phyloP scores from a whole-genome alignment of 345 rosid species.

The Cochlearia excelsa region DNA sequence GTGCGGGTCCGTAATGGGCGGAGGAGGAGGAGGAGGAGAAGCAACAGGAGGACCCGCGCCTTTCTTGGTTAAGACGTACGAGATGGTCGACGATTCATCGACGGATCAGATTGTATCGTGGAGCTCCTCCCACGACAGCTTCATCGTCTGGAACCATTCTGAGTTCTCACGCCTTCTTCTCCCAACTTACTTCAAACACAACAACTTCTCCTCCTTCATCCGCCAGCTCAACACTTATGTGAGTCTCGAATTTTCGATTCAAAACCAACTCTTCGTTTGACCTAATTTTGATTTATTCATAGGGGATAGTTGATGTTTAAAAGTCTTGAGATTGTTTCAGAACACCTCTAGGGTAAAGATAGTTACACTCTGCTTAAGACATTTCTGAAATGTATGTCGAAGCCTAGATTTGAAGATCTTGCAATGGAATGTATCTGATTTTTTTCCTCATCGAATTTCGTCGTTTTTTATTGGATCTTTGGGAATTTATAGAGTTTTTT shows the following conservation, averaged over 20 bases:
- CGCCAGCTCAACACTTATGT: conserved; percentile 79
- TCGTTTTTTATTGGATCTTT: no score
- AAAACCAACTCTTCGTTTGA: neutral
- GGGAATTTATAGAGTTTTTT: no score
- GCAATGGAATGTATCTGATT: no score
- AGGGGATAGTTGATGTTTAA: neutral
- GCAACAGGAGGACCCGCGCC: conserved; percentile 88
- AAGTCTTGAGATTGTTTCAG: conserved; percentile 1
- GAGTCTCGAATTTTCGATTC: conserved; percentile 23
- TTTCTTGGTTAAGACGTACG: conserved; percentile 77
- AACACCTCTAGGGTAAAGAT: no score
- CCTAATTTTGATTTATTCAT: conserved; percentile 6
- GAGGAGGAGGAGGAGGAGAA: conserved; percentile 40
- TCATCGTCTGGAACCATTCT: conserved; percentile 90
- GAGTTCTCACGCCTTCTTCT: conserved; percentile 79
- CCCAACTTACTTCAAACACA: conserved; percentile 90
- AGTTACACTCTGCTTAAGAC: no score
- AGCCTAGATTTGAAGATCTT: no score
- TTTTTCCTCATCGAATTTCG: no score
- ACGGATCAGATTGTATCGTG: conserved; percentile 88
- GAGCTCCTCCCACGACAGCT: conserved; percentile 67
- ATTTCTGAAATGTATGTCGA: no score
- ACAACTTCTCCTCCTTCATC: conserved; percentile 87
- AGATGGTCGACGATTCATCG: conserved; percentile 77
- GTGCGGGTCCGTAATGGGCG: conserved; percentile 28